A percentile compares a stretch with the other conserved stretches of the same genome.
Conservation (phyloP, 2,329 filamentous ascomycete genomes). For the Colletotrichum euphorbiae region DNA sequence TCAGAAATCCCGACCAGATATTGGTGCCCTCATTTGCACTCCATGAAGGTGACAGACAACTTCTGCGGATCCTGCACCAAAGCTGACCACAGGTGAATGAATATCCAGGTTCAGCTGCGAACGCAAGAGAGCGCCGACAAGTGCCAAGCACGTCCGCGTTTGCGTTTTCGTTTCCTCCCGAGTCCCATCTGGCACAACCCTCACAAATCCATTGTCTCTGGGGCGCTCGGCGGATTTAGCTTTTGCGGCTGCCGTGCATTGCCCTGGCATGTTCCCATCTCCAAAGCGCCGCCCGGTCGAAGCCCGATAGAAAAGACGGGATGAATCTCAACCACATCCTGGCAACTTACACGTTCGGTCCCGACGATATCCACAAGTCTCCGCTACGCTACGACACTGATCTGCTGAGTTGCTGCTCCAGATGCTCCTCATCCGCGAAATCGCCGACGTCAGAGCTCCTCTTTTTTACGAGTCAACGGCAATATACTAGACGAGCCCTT, state of each 20-base stretch:
- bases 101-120: too few species aligned
- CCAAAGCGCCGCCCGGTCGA: conserved; percentile 30
- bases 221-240: background rate
- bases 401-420: background rate
- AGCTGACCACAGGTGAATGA: too few species aligned
- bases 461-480: background rate
- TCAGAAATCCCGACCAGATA: conserved; percentile 8
- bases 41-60: background rate
- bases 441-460: too few species aligned
- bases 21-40: background rate
- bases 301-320: conserved; percentile 31
- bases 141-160: conserved; percentile 1
- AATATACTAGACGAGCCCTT: too few species aligned
- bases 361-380: conserved; percentile 32
- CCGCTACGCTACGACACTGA: conserved; percentile 16
- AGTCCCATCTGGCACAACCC: background rate
- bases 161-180: background rate
- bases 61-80: background rate
- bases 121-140: background rate
- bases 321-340: conserved; percentile 33
- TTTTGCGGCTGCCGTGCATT: conserved; percentile 16
- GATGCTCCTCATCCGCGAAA: background rate
- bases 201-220: conserved; percentile 2
- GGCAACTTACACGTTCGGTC: conserved; percentile 32
- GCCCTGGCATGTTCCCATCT: conserved; percentile 22